Evolutionary conservation across 192 early-diverging fungal species (phyloP), one percentile per base, ranked within the genome.

Genomic region (Umbelopsis sp.): DNA sequence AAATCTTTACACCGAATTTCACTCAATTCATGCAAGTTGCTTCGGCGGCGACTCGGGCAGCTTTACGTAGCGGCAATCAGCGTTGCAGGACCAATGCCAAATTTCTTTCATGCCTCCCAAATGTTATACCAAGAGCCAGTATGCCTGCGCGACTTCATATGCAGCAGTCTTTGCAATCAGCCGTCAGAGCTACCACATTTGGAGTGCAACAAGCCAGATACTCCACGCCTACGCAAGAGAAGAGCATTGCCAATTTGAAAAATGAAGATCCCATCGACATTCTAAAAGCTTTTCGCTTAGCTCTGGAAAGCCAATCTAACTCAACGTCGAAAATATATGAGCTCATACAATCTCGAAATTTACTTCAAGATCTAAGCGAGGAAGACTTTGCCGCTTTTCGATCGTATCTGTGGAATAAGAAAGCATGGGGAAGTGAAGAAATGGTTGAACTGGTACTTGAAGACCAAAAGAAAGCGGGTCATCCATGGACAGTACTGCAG

Each of bases 371-470:
- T 25, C 70, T 79, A 1, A 54, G 45, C 47, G 49, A n/a, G 12
- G 38, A 71, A 11, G 78, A 80, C 21, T 76, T 70, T 38, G 14
- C 34, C 7, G 8, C 25, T 2, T 34, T 80, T 21, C 74, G 78
- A n/a, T n/a, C 56, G n/a, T 34, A 66, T 3, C 41, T 80, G 1
- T 72, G 71, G 71, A 49, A 50, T 2, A 53, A 22, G 6, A 71
- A 69, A n/a, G 38, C 44, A 53, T 80, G 78, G 78, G 71, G 71
- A 0, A 31, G 25, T 22, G 78, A 80, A 54, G 54, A 70, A 20
- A 54, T 59, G 32, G 66, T 80, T 2, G 67, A 75, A 2, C 31
- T 50, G 29, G 47, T 73, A 12, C 41, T 80, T 5, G 29, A 75
- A 1, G 73, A 80, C 59, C 72, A 75, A 74, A 68, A 68, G 14